A percentile compares a stretch with the other conserved stretches of the same genome.
phyloP scores from a whole-genome alignment of 2,329 filamentous ascomycete genomes.

The Paecilomyces formosus region DNA sequence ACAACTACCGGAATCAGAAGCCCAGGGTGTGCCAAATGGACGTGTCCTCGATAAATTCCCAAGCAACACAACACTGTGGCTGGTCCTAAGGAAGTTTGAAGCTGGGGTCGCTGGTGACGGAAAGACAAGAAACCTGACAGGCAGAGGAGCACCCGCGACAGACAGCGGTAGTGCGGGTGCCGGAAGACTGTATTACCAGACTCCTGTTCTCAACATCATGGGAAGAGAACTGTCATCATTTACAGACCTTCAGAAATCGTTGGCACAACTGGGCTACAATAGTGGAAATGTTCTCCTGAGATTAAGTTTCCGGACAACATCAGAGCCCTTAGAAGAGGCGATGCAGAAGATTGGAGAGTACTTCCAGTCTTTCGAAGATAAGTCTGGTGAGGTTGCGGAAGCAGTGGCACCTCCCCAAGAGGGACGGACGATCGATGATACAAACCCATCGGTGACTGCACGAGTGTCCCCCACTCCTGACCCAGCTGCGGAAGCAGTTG shows the following conservation, averaged over 20 bases:
- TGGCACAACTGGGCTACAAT: conserved; percentile 81
- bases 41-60: conserved; percentile 79
- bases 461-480: conserved; percentile 7
- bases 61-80: conserved; percentile 82
- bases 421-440: background rate
- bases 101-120: conserved; percentile 58
- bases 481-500: conserved; percentile 8
- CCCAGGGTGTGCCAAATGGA: conserved; percentile 53
- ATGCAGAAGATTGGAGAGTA: conserved; percentile 73
- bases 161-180: conserved; percentile 47
- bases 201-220: conserved; percentile 76
- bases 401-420: conserved; percentile 1
- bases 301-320: conserved; percentile 67
- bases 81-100: conserved; percentile 84
- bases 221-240: conserved; percentile 71
- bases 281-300: conserved; percentile 73
- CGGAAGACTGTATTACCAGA: conserved; percentile 81
- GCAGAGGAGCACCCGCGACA: conserved; percentile 60
- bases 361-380: conserved; percentile 49
- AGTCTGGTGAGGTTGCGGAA: conserved; percentile 12
- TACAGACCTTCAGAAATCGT: conserved; percentile 76
- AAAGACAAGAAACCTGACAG: conserved; percentile 71
- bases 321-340: conserved; percentile 73
- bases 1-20: conserved; percentile 69
- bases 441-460: conserved; percentile 4